Evolutionary conservation across 2,329 filamentous ascomycete genomes (phyloP).

Genomic region (Diplodia mutila): DNA sequence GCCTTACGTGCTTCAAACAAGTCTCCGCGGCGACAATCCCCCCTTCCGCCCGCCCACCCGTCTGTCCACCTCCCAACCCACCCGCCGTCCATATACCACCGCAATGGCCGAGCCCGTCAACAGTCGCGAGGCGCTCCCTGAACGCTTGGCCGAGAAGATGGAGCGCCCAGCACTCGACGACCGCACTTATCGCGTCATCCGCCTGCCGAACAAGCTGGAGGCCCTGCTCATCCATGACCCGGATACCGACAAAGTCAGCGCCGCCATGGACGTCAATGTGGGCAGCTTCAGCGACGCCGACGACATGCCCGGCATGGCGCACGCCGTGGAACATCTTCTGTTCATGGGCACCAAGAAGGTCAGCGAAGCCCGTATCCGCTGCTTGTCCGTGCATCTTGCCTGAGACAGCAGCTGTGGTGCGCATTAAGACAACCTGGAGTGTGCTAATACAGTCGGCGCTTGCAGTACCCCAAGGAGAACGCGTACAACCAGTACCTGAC

Average conservation of each 20-base stretch:
- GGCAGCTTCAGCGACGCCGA: constrained; percentile 92
- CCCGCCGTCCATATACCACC: constrained; percentile 19
- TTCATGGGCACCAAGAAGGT: constrained; percentile 99
- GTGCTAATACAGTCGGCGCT: constrained; percentile 9
- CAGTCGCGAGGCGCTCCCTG: constrained; percentile 25
- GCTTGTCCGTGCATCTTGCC: too few species aligned
- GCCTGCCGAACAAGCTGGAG: constrained; percentile 84
- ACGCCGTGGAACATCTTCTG: constrained; percentile 92
- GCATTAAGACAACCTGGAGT: constrained; percentile 1
- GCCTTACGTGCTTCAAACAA: constrained; percentile 12
- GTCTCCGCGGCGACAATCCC: neutral
- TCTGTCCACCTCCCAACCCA: neutral
- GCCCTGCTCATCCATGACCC: constrained; percentile 90
- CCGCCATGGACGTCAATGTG: constrained; percentile 92
- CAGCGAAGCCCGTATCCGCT: constrained; percentile 30
- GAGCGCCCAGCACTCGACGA: constrained; percentile 87
- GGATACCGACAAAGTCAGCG: constrained; percentile 95
- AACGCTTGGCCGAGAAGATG: constrained; percentile 64
- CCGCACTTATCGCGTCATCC: constrained; percentile 83
- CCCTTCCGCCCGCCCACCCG: neutral
- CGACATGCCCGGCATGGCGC: constrained; percentile 92
- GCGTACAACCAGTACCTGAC: constrained; percentile 94
- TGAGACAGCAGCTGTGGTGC: neutral
- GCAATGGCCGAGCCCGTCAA: constrained; percentile 30
- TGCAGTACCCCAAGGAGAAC: constrained; percentile 86